Base-by-base conservation (phyloP, 2,329 filamentous ascomycete genomes). In the Scedosporium minutisporum region DNA sequence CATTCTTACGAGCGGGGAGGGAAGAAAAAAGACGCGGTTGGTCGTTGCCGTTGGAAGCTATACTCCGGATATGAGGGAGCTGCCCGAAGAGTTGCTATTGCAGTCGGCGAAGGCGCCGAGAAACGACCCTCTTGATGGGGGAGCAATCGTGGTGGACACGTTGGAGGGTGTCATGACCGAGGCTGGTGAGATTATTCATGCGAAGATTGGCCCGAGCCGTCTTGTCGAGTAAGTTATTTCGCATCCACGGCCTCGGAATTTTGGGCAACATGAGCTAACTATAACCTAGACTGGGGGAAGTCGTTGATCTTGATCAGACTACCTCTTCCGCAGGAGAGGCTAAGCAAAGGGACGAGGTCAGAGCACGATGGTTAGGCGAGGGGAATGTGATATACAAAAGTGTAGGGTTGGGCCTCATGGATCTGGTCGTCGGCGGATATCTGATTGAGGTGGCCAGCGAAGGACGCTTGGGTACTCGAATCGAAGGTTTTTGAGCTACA, bases 131-230 rank as follows among this genome's bases (percentile, higher is more conserved):
- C 72, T 78, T 2, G 87, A 89, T 67, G 86, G 85, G 0, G 85
- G 85, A 0, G 85, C 83, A 14, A 79, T 91, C 27, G 81, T 90
- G 4, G 89, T 91, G 4, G 89, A 91, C 70, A 93, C 88, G 9
- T 79, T 96, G 0, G 87, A 91, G 29, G 90, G 89, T 0, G 92
- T 88, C 57, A 72, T 96, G 53, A 87, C 87, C 68, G 91, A 96
- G 71, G 89, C 93, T 0, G 93, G 93, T 0, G 93, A 97, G 76
- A 79, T 97, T 58, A 88, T 96, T 9, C 85, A 91, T 66, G 90
- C 91, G 0, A 87, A 86, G 0, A 77, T 97, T 29, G 80, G 80
- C 23, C 86, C 90, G 0, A 82, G 86, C 57, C 88, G 96, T 68
- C 82, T 97, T 3, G 90, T 96, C 0, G 93, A 97, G 83, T 85